These are phyloP conservation scores for Neocallimastix lanati DNA, from an alignment of 192 early-diverging fungal genomes.

Conservation along the genomic window DNA sequence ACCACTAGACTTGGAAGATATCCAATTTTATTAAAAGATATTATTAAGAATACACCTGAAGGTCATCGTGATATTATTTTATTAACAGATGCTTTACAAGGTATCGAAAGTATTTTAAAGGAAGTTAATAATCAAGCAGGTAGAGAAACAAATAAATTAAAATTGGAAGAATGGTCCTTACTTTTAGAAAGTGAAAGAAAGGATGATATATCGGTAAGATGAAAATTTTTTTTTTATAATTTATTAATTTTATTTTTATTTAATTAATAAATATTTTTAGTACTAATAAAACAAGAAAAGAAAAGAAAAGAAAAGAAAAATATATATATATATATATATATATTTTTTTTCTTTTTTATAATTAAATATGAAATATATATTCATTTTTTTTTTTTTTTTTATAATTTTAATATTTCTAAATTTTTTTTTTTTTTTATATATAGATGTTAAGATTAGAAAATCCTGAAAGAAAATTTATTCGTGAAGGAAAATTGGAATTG, in stretches of 20 bases:
- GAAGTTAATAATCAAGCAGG: constrained; percentile 80
- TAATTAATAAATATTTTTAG: too few species aligned
- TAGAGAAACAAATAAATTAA: constrained; percentile 71
- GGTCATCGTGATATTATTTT: constrained; percentile 57
- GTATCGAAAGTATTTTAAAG: constrained; percentile 51
- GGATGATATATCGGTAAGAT: not conserved
- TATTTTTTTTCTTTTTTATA: too few species aligned
- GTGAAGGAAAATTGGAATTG: not conserved
- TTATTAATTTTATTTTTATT: too few species aligned
- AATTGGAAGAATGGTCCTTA: constrained; percentile 22
- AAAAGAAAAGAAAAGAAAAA: too few species aligned
- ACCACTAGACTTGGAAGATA: constrained; percentile 80
- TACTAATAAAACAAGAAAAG: too few species aligned
- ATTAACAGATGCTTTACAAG: constrained; percentile 49
- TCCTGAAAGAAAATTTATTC: not conserved
- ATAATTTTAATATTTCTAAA: too few species aligned
- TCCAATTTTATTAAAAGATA: constrained; percentile 56
- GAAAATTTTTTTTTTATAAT: too few species aligned
- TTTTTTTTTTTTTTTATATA: too few species aligned
- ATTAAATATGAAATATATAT: too few species aligned
- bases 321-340: too few species aligned
- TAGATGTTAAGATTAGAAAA: not conserved
- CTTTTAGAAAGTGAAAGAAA: not conserved
- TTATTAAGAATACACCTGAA: constrained; percentile 62
- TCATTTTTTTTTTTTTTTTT: too few species aligned